Conservation (phyloP, 257 asterid genomes). For the Solanum phureja region DNA sequence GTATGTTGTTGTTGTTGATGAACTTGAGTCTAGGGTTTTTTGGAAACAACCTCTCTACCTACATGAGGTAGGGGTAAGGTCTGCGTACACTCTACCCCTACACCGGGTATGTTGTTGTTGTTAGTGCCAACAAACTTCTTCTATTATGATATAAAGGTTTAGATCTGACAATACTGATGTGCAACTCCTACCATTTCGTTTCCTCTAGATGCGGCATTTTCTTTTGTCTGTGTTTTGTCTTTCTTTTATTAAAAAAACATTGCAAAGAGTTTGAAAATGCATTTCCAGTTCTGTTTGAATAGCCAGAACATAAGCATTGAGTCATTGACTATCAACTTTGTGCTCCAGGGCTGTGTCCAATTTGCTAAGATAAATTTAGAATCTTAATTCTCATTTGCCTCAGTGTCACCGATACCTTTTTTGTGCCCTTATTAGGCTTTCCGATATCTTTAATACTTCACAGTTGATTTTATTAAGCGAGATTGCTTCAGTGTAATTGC, state of each 20-base stretch:
- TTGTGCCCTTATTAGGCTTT: neutral
- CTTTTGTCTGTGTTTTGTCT: neutral
- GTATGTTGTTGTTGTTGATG: neutral
- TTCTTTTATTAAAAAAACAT: neutral
- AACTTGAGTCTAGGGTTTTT: neutral
- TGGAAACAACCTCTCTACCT: neutral
- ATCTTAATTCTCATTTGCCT: neutral
- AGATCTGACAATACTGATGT: neutral
- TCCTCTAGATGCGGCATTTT: neutral
- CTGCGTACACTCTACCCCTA: neutral
- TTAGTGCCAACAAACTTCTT: neutral
- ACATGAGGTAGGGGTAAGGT: neutral
- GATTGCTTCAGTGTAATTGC: neutral
- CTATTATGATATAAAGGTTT: neutral
- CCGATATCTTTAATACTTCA: neutral
- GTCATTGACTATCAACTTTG: neutral
- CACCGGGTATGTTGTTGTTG: neutral
- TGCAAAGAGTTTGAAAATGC: neutral
- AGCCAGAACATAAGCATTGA: neutral
- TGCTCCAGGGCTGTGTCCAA: neutral
- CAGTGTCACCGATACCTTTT: neutral
- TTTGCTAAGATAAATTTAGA: neutral
- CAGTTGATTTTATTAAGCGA: neutral
- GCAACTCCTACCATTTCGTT: neutral
- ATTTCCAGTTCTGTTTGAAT: neutral